phyloP scores from a whole-genome alignment of 1,284 basidiomycete genomes.

The Cryptococcus hybrid region DNA sequence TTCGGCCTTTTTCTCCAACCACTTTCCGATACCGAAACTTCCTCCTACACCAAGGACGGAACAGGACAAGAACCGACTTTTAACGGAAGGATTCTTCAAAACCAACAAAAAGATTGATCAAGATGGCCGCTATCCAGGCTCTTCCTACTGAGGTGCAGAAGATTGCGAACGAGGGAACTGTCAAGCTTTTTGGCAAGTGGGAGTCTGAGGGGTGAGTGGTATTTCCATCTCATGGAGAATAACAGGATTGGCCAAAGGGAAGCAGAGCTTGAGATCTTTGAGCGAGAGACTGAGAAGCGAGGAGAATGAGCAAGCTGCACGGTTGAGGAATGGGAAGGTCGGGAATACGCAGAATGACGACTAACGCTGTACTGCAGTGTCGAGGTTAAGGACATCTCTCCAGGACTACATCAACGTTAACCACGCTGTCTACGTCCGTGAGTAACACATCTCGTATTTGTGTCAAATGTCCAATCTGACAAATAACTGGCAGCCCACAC shows the following conservation, averaged over 20 bases:
- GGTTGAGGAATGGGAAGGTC: constrained; percentile 1
- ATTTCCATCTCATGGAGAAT: constrained; percentile 2
- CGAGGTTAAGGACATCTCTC: constrained; percentile 98
- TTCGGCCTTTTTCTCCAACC: no score
- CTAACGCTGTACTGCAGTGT: constrained; percentile 58
- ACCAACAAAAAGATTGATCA: constrained; percentile 13
- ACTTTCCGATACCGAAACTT: no score
- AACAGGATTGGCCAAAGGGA: neutral
- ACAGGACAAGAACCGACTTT: no score
- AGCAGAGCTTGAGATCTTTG: neutral
- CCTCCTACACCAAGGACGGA: no score
- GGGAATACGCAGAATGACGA: neutral
- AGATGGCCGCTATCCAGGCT: constrained; percentile 50
- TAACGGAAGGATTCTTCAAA: no score
- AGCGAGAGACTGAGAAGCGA: neutral
- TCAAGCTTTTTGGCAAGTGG: constrained; percentile 98
- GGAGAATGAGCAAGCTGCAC: neutral
- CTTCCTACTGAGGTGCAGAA: constrained; percentile 81
- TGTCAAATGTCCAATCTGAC: neutral
- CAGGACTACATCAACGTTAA: constrained; percentile 99
- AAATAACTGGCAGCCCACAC: constrained; percentile 66
- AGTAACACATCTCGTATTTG: constrained; percentile 18
- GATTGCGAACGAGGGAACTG: constrained; percentile 66
- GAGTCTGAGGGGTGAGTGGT: constrained; percentile 86
- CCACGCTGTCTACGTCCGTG: constrained; percentile 88